Evolutionary conservation across 495 filamentous ascomycete genomes (phyloP).

Genomic region (Trichoderma gamsii): DNA sequence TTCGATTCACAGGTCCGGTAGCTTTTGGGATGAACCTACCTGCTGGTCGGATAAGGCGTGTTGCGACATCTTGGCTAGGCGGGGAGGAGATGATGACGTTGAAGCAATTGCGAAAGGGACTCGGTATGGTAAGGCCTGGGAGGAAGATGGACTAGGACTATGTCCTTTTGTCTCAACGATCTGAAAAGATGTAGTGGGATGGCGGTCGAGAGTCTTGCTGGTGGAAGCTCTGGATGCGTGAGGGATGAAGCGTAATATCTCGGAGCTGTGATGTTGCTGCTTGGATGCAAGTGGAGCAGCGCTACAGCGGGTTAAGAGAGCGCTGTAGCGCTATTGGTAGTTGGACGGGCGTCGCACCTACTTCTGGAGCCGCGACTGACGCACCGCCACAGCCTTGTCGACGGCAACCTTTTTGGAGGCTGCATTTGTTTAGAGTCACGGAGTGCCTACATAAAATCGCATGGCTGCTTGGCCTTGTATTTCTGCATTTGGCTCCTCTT

Average conservation of each 20-base stretch:
- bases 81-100: slow-evolving; percentile 16
- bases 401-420: background rate
- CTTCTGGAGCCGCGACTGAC: slow-evolving; percentile 1
- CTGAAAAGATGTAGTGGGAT: background rate
- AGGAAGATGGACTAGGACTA: background rate
- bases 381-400: slow-evolving; percentile 8
- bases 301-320: background rate
- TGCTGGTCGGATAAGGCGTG: slow-evolving; percentile 17
- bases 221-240: slow-evolving; percentile 17
- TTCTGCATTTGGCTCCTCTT: too few relatives aligned
- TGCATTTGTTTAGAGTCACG: background rate
- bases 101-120: slow-evolving; percentile 10
- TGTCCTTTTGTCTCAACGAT: background rate
- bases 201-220: background rate
- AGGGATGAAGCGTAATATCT: slow-evolving; percentile 19
- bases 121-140: background rate
- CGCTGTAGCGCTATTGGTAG: background rate
- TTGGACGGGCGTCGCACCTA: background rate
- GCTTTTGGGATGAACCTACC: slow-evolving; percentile 15
- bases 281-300: slow-evolving; percentile 1
- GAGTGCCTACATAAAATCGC: background rate
- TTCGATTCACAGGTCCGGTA: background rate
- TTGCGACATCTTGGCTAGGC: slow-evolving; percentile 17
- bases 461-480: background rate
- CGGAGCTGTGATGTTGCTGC: slow-evolving; percentile 11